Percentiles rank a stretch among this genome's conserved stretches.
These are phyloP conservation scores for Alternaria sp. DNA, from an alignment of 2,329 filamentous ascomycete genomes.

Conservation along the genomic window DNA sequence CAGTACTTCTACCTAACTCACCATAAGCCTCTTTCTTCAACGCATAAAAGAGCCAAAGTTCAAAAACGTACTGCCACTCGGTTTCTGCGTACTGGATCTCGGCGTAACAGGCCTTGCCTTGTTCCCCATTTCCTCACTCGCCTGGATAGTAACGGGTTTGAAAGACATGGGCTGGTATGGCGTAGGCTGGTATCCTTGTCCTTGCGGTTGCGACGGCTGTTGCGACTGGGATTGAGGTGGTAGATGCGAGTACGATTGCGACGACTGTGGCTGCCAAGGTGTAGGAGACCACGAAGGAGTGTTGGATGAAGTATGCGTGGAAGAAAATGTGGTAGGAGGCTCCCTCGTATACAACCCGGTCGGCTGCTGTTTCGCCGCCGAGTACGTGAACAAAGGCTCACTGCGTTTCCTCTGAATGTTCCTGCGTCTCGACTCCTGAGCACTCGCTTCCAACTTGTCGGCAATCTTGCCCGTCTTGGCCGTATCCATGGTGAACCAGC, in stretches of 20 bases:
- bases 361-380: neutral
- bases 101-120: neutral
- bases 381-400: slow-evolving; percentile 1
- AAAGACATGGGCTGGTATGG: slow-evolving; percentile 7
- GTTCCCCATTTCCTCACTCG: neutral
- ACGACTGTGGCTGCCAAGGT: neutral
- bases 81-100: slow-evolving; percentile 4
- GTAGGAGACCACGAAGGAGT: neutral
- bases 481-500: slow-evolving; percentile 11
- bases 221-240: neutral
- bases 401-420: slow-evolving; percentile 7
- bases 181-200: neutral
- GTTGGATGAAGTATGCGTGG: neutral
- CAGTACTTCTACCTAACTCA: neutral
- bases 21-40: neutral
- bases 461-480: slow-evolving; percentile 5
- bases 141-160: neutral
- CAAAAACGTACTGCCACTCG: slow-evolving; percentile 9
- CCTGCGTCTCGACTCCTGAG: neutral
- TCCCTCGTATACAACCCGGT: neutral
- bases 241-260: neutral
- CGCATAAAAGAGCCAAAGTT: slow-evolving; percentile 15
- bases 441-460: neutral
- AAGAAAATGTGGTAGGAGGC: neutral
- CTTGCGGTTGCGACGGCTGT: neutral